Evolutionary conservation across 805 yeast species (phyloP).

Genomic region (Nakazawaea populi): DNA sequence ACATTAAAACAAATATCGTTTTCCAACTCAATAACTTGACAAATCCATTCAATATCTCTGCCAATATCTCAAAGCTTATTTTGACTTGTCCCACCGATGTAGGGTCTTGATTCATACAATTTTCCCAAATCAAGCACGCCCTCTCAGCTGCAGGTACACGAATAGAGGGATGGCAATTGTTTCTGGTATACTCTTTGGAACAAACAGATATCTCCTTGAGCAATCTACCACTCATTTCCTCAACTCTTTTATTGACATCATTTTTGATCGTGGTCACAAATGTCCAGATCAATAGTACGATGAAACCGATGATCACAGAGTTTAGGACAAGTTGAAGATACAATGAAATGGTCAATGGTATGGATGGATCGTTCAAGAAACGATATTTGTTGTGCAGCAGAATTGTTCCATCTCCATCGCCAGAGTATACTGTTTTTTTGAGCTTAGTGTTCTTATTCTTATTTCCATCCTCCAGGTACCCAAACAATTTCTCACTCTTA

Average conservation of each 20-base stretch:
- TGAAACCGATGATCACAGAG: conserved; percentile 23
- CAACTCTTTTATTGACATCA: conserved; percentile 71
- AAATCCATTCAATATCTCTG: conserved; percentile 76
- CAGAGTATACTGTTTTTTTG: no score
- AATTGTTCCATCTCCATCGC: no score
- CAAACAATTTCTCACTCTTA: no score
- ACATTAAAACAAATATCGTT: conserved; percentile 44
- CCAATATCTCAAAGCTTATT: conserved; percentile 76
- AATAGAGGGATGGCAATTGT: conserved; percentile 59
- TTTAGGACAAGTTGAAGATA: conserved; percentile 34
- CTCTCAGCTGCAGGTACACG: conserved; percentile 73
- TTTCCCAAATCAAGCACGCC: conserved; percentile 68
- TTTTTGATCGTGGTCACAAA: conserved; percentile 25
- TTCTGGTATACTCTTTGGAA: conserved; percentile 59
- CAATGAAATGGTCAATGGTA: conserved; percentile 35
- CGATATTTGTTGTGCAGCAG: no score
- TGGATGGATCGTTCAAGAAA: conserved; percentile 24
- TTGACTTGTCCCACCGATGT: conserved; percentile 54
- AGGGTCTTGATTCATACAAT: conserved; percentile 81
- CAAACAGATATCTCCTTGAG: conserved; percentile 64
- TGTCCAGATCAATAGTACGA: conserved; percentile 25
- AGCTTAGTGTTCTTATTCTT: no score
- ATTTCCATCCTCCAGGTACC: no score
- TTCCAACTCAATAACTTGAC: conserved; percentile 67
- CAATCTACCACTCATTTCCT: conserved; percentile 53